Percentiles rank a stretch among this genome's conserved stretches.
Evolutionary conservation across 2,329 filamentous ascomycete genomes (phyloP).

Genomic region (Apiospora marii): DNA sequence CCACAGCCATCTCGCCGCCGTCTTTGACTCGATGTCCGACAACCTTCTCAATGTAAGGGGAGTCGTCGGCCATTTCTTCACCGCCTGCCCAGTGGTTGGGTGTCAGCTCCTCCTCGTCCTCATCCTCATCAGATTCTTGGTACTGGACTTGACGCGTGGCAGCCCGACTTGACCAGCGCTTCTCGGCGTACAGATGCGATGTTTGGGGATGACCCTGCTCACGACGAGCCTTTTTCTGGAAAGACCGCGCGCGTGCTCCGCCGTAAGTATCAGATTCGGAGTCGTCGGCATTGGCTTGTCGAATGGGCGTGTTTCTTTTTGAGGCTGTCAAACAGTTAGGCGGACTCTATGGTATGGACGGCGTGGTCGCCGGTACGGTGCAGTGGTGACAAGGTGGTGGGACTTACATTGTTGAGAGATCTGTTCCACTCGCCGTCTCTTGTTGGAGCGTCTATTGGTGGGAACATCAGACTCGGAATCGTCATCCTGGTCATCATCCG

Average conservation of each 20-base stretch:
- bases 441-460: slow-evolving; percentile 65
- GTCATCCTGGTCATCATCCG: slow-evolving; percentile 63
- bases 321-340: slow-evolving; percentile 54
- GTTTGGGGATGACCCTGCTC: slow-evolving; percentile 71
- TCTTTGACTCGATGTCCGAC: slow-evolving; percentile 85
- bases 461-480: slow-evolving; percentile 78
- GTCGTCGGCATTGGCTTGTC: slow-evolving; percentile 62
- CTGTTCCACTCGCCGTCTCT: slow-evolving; percentile 71
- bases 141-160: slow-evolving; percentile 75
- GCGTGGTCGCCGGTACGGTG: slow-evolving; percentile 13
- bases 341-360: slow-evolving; percentile 27
- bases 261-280: slow-evolving; percentile 83
- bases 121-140: slow-evolving; percentile 72
- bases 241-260: slow-evolving; percentile 72
- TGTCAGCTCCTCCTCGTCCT: slow-evolving; percentile 70
- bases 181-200: slow-evolving; percentile 75
- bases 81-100: slow-evolving; percentile 74
- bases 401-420: slow-evolving; percentile 69
- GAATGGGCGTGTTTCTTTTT: slow-evolving; percentile 64
- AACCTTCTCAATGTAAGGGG: slow-evolving; percentile 88
- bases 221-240: slow-evolving; percentile 80
- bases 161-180: slow-evolving; percentile 89
- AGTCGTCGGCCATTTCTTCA: slow-evolving; percentile 76
- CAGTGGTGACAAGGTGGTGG: slow-evolving; percentile 18
- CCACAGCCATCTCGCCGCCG: slow-evolving; percentile 65